Evolutionary conservation across 2,329 filamentous ascomycete genomes (phyloP).

Genomic region (Penicillium thymicola): DNA sequence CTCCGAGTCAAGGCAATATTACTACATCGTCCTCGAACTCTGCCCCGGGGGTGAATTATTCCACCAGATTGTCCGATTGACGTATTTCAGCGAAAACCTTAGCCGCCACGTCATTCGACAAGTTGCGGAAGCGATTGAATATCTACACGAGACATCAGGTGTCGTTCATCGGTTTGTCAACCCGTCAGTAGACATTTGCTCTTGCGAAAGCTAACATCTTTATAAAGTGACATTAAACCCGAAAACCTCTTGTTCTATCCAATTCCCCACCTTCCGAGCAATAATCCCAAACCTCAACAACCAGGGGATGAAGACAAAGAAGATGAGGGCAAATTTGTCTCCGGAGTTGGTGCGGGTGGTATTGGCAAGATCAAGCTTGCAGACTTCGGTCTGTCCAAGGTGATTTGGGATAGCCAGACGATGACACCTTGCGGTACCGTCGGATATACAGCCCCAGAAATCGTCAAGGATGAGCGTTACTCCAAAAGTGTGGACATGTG

Average conservation of each 20-base stretch:
- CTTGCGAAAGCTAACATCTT: conserved; percentile 7
- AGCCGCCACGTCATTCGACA: conserved; percentile 92
- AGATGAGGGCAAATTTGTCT: conserved; percentile 90
- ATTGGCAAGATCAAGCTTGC: conserved; percentile 97
- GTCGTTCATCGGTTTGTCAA: conserved; percentile 86
- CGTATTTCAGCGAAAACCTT: conserved; percentile 95
- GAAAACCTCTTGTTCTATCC: conserved; percentile 95
- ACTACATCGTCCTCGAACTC: conserved; percentile 94
- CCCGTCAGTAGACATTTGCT: not conserved
- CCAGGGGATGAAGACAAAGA: conserved; percentile 95
- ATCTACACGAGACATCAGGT: conserved; percentile 89
- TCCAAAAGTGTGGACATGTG: conserved; percentile 99
- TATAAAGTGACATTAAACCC: conserved; percentile 70
- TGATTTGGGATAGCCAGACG: conserved; percentile 96
- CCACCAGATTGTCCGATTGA: conserved; percentile 96
- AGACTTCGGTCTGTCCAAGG: conserved; percentile 95
- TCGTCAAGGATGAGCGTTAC: conserved; percentile 97
- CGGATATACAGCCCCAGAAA: conserved; percentile 95
- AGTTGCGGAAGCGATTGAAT: conserved; percentile 90
- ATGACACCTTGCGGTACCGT: conserved; percentile 99
- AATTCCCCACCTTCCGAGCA: conserved; percentile 75
- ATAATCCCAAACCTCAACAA: conserved; percentile 72
- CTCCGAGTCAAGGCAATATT: conserved; percentile 88
- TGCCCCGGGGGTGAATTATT: conserved; percentile 95
- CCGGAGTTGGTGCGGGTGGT: conserved; percentile 76